Base-by-base conservation (phyloP, 2,329 filamentous ascomycete genomes). In the Teratosphaeria nubilosa region DNA sequence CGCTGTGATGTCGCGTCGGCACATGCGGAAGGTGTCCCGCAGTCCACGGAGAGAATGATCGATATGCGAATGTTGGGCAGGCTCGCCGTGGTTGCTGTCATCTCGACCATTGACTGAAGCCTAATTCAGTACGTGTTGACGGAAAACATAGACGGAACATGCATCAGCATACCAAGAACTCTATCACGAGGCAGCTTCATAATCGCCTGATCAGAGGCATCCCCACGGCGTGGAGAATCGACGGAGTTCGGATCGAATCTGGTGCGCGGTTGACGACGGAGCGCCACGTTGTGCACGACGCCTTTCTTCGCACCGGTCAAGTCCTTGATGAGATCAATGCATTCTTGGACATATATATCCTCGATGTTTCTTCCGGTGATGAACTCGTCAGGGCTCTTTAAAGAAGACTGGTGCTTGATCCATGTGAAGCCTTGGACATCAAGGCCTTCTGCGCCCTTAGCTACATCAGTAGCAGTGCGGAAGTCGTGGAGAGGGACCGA, bases 281-380 rank as follows among this genome's bases (percentile, higher is more conserved):
- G 51, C 16, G 45, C 55, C 22, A 56, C 20, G 34, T 56, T 45
- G 55, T 56, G 51, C 37, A 56, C 55, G 2, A 56, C n/a, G 27
- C 32, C 55, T 25, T 22, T 52, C 55, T 52, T 56, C 45, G 55
- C 55, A 25, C 55, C 55, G 10, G 55, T 56, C 10, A 56, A 25
- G 7, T 53, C 45, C 11, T 32, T 25, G 24, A 56, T 45, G 14
- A 56, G 50, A 16, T 52, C 55, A 9, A 32, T 22, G 25, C 51
- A 22, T 22, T 56, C 55, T n/a, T 45, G 27, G 10, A 56, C 48
- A 20, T 56, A 56, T 11, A 37, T 56, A 13, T 56, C 45, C 25
- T 56, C 55, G 20, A 56, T 50, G 22, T 56, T 53, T 37, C 22
- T 53, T 20, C 55, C 55, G 16, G 16, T 24, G n/a, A 56, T 22